Conservation (phyloP, 2,329 filamentous ascomycete genomes). For the Colletotrichum cuscutae region DNA sequence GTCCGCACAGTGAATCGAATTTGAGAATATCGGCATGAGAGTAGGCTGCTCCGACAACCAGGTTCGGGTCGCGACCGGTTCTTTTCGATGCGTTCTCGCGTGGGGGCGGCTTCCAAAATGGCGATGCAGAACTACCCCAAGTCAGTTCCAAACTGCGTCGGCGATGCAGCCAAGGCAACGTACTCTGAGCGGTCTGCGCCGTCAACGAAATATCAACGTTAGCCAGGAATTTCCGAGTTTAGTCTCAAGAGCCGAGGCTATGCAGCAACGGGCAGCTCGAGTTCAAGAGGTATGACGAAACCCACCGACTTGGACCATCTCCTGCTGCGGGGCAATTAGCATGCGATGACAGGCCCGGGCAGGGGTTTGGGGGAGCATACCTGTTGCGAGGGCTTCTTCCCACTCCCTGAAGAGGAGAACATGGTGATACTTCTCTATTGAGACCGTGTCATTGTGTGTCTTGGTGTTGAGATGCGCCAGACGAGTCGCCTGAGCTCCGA, state of each 20-base stretch:
- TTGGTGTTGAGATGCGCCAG: constrained; percentile 32
- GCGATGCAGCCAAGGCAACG: constrained; percentile 44
- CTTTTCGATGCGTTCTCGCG: constrained; percentile 64
- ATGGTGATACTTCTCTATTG: constrained; percentile 52
- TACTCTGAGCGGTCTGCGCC: constrained; percentile 71
- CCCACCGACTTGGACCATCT: constrained; percentile 99
- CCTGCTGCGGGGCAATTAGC: constrained; percentile 68
- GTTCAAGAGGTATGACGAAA: constrained; percentile 38
- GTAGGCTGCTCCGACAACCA: constrained; percentile 93
- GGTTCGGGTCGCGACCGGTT: constrained; percentile 68
- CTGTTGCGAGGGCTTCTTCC: constrained; percentile 79
- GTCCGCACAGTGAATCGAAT: constrained; percentile 78
- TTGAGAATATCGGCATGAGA: constrained; percentile 96
- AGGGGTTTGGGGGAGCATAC: constrained; percentile 56
- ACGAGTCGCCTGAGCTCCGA: constrained; percentile 32
- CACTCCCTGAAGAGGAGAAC: constrained; percentile 73
- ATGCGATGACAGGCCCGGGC: constrained; percentile 28
- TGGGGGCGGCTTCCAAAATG: constrained; percentile 82
- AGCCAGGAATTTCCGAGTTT: constrained; percentile 24
- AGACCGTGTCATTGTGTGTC: constrained; percentile 32
- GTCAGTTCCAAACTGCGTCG: constrained; percentile 43
- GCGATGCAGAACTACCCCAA: constrained; percentile 77
- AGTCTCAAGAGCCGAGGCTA: constrained; percentile 13
- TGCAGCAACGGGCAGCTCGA: constrained; percentile 13
- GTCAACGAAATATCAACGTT: constrained; percentile 35